Percentiles rank a stretch among this genome's conserved stretches.
Conservation (phyloP, 345 rosid species). For the Camelina hispida region DNA sequence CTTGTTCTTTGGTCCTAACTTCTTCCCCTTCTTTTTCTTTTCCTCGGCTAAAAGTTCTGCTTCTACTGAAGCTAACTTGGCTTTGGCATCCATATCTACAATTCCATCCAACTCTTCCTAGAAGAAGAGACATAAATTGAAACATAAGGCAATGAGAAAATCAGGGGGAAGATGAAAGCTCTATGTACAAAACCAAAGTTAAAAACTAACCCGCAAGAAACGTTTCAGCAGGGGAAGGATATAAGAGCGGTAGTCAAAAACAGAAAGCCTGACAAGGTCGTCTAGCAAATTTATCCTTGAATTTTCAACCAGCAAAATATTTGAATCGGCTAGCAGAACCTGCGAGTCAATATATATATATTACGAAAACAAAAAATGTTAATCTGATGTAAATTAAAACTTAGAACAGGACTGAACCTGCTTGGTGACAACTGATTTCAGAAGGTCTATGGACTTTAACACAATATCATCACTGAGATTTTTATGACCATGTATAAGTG, state of each 20-base stretch:
- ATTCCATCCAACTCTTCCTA: slow-evolving; percentile 11
- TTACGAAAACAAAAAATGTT: not conserved
- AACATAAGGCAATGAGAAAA: not conserved
- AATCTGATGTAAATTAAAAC: not conserved
- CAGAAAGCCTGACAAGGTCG: slow-evolving; percentile 21
- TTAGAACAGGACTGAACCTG: slow-evolving; percentile 25
- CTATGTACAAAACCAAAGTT: slow-evolving; percentile 4
- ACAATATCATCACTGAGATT: slow-evolving; percentile 27
- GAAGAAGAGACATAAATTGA: not conserved
- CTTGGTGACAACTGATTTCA: not conserved
- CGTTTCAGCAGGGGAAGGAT: slow-evolving; percentile 29
- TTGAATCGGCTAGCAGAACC: slow-evolving; percentile 12
- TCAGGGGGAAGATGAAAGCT: slow-evolving; percentile 9
- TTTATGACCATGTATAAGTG: not conserved
- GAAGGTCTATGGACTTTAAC: slow-evolving; percentile 7
- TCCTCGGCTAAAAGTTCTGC: not conserved
- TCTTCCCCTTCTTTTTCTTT: slow-evolving; percentile 1
- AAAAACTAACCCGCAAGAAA: slow-evolving; percentile 24
- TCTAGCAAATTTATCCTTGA: slow-evolving; percentile 22
- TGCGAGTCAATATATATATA: not conserved
- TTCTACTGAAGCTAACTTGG: slow-evolving; percentile 27
- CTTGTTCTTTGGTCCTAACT: slow-evolving; percentile 15
- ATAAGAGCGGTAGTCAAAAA: slow-evolving; percentile 33
- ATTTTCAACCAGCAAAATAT: slow-evolving; percentile 26
- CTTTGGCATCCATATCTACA: slow-evolving; percentile 14